phyloP scores from a whole-genome alignment of 495 filamentous ascomycete genomes.

The Astrothelium subdiscretum region DNA sequence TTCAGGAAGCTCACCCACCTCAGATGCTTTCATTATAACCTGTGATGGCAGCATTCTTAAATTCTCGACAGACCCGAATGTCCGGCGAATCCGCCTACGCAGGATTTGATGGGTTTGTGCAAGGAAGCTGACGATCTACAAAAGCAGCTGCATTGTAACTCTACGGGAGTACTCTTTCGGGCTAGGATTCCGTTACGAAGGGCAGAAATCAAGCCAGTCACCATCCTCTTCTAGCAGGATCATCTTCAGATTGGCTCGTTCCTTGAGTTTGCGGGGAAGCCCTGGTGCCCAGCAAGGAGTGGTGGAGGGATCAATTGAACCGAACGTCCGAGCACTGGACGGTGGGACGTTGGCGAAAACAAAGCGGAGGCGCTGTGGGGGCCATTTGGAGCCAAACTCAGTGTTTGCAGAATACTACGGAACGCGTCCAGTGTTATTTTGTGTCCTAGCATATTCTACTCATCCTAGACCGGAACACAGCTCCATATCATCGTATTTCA shows the following conservation, averaged over 20 bases:
- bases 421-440: too few species aligned
- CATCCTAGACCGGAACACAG: too few species aligned
- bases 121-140: neutral
- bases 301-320: neutral
- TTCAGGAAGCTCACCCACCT: neutral
- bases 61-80: neutral
- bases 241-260: neutral
- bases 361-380: too few species aligned
- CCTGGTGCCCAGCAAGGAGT: neutral
- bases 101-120: neutral
- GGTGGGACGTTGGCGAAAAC: too few species aligned
- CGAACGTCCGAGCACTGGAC: neutral
- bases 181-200: too few species aligned
- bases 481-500: too few species aligned
- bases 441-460: too few species aligned
- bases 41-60: neutral
- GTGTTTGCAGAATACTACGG: too few species aligned
- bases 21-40: neutral
- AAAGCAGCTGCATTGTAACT: neutral
- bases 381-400: too few species aligned
- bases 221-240: too few species aligned
- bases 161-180: neutral
- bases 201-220: too few species aligned
- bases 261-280: neutral
- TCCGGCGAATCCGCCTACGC: neutral